A percentile compares a stretch with the other conserved stretches of the same genome.
phyloP scores from a whole-genome alignment of 345 rosid species.

The Lepidium africanum region DNA sequence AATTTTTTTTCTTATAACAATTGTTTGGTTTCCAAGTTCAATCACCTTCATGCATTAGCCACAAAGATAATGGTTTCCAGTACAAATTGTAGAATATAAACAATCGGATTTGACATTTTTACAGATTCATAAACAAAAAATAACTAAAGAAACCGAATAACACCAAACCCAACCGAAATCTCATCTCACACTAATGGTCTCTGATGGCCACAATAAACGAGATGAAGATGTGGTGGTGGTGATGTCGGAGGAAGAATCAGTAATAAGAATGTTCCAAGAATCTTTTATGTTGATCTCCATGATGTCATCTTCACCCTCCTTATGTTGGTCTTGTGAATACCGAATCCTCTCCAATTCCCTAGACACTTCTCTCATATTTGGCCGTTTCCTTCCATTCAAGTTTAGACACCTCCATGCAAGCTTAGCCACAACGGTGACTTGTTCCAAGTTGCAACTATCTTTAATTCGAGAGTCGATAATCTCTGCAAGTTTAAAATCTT shows the following conservation, averaged over 20 bases:
- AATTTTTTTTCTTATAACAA: no score
- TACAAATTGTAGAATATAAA: not conserved
- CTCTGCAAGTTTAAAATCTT: not conserved
- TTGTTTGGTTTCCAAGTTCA: not conserved
- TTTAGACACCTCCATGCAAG: slow-evolving; percentile 31
- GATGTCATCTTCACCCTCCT: not conserved
- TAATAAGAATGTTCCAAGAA: not conserved
- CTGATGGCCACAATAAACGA: not conserved
- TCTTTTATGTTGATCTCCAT: not conserved
- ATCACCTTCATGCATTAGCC: not conserved
- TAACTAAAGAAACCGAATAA: not conserved
- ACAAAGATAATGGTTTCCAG: not conserved
- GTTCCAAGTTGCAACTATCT: slow-evolving; percentile 1
- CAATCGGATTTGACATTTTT: no score
- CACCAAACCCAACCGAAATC: not conserved
- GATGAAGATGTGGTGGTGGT: slow-evolving; percentile 1
- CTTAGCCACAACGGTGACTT: slow-evolving; percentile 20
- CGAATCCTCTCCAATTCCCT: slow-evolving; percentile 27
- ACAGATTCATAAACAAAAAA: no score
- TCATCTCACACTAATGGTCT: not conserved
- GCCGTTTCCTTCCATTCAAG: slow-evolving; percentile 31
- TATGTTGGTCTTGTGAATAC: not conserved
- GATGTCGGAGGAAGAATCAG: not conserved
- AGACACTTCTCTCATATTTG: slow-evolving; percentile 35
- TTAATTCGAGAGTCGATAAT: slow-evolving; percentile 12